Conservation (phyloP, 306 rosid species). For the Glycyrrhiza uralensis region DNA sequence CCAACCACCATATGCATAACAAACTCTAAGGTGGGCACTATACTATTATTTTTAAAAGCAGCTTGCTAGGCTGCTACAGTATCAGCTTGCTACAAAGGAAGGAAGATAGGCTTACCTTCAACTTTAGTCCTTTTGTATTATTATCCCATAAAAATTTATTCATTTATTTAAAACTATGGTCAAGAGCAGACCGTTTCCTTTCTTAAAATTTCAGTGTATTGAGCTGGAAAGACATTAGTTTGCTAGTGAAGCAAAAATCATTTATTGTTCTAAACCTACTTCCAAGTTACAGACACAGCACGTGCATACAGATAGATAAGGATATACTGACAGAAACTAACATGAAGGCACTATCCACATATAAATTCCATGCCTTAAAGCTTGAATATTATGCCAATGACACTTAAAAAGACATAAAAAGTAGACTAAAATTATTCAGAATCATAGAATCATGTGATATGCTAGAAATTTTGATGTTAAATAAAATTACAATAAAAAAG, state of each 20-base stretch:
- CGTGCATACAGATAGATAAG: slow-evolving; percentile 29
- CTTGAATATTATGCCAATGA: neutral
- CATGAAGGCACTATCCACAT: neutral
- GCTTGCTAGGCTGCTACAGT: neutral
- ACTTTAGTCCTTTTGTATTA: neutral
- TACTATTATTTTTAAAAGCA: slow-evolving; percentile 7
- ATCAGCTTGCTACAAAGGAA: neutral
- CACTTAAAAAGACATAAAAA: neutral
- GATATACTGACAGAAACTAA: neutral
- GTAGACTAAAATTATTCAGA: neutral
- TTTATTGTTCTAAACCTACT: slow-evolving; percentile 1
- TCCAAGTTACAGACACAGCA: slow-evolving; percentile 25
- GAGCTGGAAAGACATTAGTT: slow-evolving; percentile 38
- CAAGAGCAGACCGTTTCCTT: neutral
- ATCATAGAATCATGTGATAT: neutral
- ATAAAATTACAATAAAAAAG: neutral
- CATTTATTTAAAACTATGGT: neutral
- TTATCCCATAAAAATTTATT: neutral
- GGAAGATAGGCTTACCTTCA: neutral
- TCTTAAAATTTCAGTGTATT: neutral
- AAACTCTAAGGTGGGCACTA: slow-evolving; percentile 7
- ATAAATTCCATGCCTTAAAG: neutral
- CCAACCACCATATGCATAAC: slow-evolving; percentile 14
- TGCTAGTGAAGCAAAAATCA: slow-evolving; percentile 29
- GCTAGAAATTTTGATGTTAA: neutral